phyloP scores from a whole-genome alignment of 2,329 filamentous ascomycete species.

The Pseudomassariella vexata region DNA sequence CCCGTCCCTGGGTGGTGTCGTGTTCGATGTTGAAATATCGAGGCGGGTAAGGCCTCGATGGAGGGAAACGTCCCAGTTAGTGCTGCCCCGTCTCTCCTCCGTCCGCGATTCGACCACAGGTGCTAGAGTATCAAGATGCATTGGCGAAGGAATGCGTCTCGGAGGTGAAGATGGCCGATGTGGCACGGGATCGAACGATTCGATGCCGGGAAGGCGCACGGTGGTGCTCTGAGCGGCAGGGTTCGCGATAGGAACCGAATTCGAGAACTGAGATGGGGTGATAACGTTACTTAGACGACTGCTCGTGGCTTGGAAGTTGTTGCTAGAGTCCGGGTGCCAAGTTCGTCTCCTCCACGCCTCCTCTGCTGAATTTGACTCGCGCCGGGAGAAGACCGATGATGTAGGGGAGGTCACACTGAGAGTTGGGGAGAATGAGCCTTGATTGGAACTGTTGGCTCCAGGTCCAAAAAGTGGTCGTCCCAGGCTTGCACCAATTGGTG shows the following conservation, averaged over 20 bases:
- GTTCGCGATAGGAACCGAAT: conserved; percentile 40
- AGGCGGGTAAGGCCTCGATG: conserved; percentile 62
- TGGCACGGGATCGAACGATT: conserved; percentile 78
- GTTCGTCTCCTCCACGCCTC: conserved; percentile 78
- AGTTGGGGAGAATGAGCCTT: conserved; percentile 49
- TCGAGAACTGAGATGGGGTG: conserved; percentile 56
- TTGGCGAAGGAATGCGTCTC: conserved; percentile 64
- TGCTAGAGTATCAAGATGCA: conserved; percentile 60
- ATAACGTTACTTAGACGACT: conserved; percentile 73
- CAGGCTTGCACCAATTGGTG: conserved; percentile 49
- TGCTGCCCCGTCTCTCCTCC: conserved; percentile 45
- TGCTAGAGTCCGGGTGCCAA: conserved; percentile 78
- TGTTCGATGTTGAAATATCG: conserved; percentile 51
- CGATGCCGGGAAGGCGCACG: conserved; percentile 78
- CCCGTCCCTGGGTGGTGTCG: conserved; percentile 43
- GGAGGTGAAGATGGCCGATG: conserved; percentile 57
- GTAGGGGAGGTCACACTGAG: conserved; percentile 63
- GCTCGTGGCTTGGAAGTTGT: conserved; percentile 55
- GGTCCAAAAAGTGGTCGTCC: conserved; percentile 50
- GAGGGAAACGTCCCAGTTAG: conserved; percentile 59
- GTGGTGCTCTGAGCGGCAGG: conserved; percentile 46
- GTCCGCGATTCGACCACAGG: conserved; percentile 23
- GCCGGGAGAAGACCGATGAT: conserved; percentile 55
- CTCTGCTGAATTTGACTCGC: conserved; percentile 64
- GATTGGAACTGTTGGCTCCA: conserved; percentile 50